Evolutionary conservation across 805 yeast genomes (phyloP).

Genomic region (Monosporozyma aquatica): DNA sequence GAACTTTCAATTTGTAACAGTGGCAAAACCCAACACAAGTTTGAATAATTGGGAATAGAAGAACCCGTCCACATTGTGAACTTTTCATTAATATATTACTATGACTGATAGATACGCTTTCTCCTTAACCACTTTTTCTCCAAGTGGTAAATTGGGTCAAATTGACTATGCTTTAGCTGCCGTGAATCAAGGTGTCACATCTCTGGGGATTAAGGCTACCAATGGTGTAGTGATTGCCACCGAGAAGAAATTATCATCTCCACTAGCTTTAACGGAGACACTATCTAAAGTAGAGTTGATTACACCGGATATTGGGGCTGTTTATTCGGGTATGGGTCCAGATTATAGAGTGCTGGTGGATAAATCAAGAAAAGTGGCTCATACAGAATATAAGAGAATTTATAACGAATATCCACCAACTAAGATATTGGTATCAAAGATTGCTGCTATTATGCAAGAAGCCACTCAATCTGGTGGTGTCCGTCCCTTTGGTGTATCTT

Average conservation of each 20-base stretch:
- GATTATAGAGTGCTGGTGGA: slow-evolving; percentile 93
- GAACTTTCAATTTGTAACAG: no score
- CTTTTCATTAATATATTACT: slow-evolving; percentile 6
- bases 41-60: no score
- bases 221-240: slow-evolving; percentile 96
- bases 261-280: slow-evolving; percentile 64
- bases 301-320: slow-evolving; percentile 94
- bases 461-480: slow-evolving; percentile 99
- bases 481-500: slow-evolving; percentile 95
- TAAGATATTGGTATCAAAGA: slow-evolving; percentile 82
- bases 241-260: slow-evolving; percentile 79
- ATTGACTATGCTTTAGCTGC: slow-evolving; percentile 96
- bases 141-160: slow-evolving; percentile 96
- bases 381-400: slow-evolving; percentile 82
- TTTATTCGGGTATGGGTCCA: slow-evolving; percentile 98
- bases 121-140: slow-evolving; percentile 94
- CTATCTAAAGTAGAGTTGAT: slow-evolving; percentile 70
- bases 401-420: slow-evolving; percentile 98
- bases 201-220: slow-evolving; percentile 88
- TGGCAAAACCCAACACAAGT: no score
- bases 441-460: slow-evolving; percentile 95
- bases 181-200: slow-evolving; percentile 95
- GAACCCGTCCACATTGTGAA: background rate
- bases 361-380: slow-evolving; percentile 87
- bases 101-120: slow-evolving; percentile 99